Base-by-base conservation (phyloP, 192 early-diverging fungal species). In the Diversispora epigaea region DNA sequence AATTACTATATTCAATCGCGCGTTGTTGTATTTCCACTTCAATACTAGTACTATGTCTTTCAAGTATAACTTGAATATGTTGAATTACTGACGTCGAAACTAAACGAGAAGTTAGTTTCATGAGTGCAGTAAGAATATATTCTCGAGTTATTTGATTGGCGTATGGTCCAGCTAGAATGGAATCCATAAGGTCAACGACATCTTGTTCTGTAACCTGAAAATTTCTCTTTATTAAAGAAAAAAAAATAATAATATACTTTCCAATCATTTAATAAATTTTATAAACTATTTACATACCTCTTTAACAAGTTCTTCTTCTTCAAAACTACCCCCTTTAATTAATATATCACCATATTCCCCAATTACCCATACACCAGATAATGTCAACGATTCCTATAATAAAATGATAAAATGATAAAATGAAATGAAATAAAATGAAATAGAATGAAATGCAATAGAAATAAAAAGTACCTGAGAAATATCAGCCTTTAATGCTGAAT, bases 281-380 rank as follows among this genome's bases (percentile, higher is more conserved):
- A 44, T 64, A 17, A 64, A 32, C 12, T 11, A 41, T 0, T 39
- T 17, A 75, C 75, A 7, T 76, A 87, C 86, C 78, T 89, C 87
- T 32, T 83, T 85, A 3, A 80, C 71, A 9, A 80, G 69, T 47
- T 91, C 91, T 40, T 89, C 91, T 47, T 93, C 93, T 71, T 91
- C 91, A 68, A 87, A 88, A 52, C 55, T 84, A 32, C 89, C 91
- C 32, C 82, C 86, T 17, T 81, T 83, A 25, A 95, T 89, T 22
- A 99, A 86, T 10, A 95, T 79, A 78, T 99, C 97, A 43, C 95
- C 98, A 80, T 92, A 98, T 81, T 99, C 98, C 58, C 98, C 98
- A 80, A 98, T 89, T 63, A 91, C 87, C 98, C 98, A 99, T 6
- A 93, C 87, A 49, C 90, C 92, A 32, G 93, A 93, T 76, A 96